Evolutionary conservation across 768 basidiomycete genomes (phyloP).

Genomic region (Dentipellis sp.): DNA sequence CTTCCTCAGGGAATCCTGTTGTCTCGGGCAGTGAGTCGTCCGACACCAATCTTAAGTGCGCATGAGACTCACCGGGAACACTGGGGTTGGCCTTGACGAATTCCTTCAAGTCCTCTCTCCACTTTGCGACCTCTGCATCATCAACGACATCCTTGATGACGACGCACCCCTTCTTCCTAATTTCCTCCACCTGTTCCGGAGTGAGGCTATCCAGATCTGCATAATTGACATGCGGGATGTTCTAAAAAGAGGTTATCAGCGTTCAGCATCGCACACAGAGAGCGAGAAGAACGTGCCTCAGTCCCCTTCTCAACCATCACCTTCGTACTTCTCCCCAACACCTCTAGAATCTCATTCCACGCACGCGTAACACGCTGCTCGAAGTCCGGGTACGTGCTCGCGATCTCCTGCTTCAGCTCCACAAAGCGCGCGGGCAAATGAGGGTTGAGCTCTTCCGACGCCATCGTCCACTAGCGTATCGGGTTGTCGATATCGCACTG

Average conservation of each 20-base stretch:
- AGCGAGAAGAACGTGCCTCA: constrained; percentile 28
- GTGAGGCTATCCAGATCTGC: constrained; percentile 39
- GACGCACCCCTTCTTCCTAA: constrained; percentile 48
- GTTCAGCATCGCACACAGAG: neutral
- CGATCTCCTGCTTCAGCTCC: constrained; percentile 51
- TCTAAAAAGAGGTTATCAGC: constrained; percentile 24
- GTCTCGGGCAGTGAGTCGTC: neutral
- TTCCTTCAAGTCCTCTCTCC: constrained; percentile 48
- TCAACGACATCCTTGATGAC: constrained; percentile 56
- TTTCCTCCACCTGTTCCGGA: constrained; percentile 34
- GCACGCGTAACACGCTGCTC: constrained; percentile 38
- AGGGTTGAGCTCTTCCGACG: neutral
- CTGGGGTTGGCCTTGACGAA: constrained; percentile 51
- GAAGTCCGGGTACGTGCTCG: constrained; percentile 40
- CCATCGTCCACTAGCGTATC: neutral
- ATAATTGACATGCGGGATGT: constrained; percentile 55
- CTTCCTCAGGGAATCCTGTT: constrained; percentile 41
- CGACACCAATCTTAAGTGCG: neutral
- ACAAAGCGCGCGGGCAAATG: constrained; percentile 38
- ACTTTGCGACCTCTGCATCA: constrained; percentile 41
- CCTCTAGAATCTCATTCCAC: constrained; percentile 48
- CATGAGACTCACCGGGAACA: constrained; percentile 33
- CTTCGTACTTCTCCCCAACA: constrained; percentile 36
- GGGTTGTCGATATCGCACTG: neutral
- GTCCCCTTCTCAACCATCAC: constrained; percentile 38